phyloP scores from a whole-genome alignment of 2,329 filamentous ascomycete genomes.

The Pseudopyricularia cyperi region DNA sequence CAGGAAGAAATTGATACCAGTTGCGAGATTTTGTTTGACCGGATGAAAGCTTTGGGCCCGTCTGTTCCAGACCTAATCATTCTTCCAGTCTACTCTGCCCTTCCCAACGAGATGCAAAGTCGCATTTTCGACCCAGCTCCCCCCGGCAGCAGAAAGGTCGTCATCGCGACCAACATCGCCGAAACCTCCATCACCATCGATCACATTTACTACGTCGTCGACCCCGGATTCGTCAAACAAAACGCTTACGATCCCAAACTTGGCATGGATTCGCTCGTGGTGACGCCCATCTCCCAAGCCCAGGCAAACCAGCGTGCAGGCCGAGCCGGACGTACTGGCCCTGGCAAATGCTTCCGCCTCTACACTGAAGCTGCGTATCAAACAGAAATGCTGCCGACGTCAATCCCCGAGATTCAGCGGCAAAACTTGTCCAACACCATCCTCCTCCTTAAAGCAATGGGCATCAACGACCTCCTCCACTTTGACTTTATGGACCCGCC shows the following conservation, averaged over 20 bases:
- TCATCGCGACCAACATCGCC: constrained; percentile 96
- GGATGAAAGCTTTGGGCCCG: constrained; percentile 90
- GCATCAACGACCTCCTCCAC: constrained; percentile 91
- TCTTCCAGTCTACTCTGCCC: constrained; percentile 86
- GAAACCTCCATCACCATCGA: constrained; percentile 98
- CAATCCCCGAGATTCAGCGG: constrained; percentile 90
- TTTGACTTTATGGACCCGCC: constrained; percentile 99
- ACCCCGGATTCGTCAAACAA: constrained; percentile 95
- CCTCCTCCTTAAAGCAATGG: constrained; percentile 97
- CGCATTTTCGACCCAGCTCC: constrained; percentile 91
- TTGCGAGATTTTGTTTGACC: constrained; percentile 83
- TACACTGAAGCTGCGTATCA: constrained; percentile 95
- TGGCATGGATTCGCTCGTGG: constrained; percentile 92
- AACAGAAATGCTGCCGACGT: constrained; percentile 91
- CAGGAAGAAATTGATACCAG: constrained; percentile 96
- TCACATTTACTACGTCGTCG: constrained; percentile 92
- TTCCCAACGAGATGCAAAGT: constrained; percentile 88
- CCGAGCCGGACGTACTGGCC: constrained; percentile 84
- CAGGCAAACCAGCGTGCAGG: constrained; percentile 92
- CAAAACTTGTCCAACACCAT: constrained; percentile 90
- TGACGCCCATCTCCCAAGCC: constrained; percentile 92
- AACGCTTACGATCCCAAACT: constrained; percentile 95
- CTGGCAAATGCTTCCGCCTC: constrained; percentile 88
- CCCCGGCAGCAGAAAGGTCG: constrained; percentile 75
- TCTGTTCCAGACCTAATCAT: constrained; percentile 86